A percentile compares a stretch with the other conserved stretches of the same genome.
phyloP scores from a whole-genome alignment of 2,329 filamentous ascomycete species.

The Apiospora phragmitis region DNA sequence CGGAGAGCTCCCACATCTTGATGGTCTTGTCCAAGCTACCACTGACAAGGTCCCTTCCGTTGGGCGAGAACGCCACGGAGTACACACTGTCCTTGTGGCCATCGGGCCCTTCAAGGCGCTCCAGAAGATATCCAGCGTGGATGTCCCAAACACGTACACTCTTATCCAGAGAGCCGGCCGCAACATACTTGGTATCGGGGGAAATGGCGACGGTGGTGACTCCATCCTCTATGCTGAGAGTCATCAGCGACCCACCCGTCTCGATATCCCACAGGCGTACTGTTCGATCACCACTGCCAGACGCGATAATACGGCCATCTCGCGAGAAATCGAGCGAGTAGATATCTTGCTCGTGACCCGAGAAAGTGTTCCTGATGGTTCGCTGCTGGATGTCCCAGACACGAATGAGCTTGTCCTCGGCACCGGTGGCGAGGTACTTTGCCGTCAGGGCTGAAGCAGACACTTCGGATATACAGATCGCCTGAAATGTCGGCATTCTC shows the following conservation, averaged over 20 bases:
- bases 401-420: constrained; percentile 95
- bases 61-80: constrained; percentile 92
- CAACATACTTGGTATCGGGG: constrained; percentile 90
- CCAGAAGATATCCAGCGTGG: constrained; percentile 78
- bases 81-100: constrained; percentile 98
- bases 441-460: constrained; percentile 97
- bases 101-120: constrained; percentile 87
- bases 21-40: constrained; percentile 97
- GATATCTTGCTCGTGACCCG: constrained; percentile 98
- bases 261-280: constrained; percentile 97
- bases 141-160: constrained; percentile 98
- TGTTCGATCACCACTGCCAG: constrained; percentile 90
- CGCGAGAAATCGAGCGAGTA: constrained; percentile 95
- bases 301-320: constrained; percentile 91
- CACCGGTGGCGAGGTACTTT: constrained; percentile 91
- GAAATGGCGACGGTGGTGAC: constrained; percentile 98
- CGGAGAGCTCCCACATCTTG: constrained; percentile 96
- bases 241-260: constrained; percentile 76
- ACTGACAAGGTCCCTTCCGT: constrained; percentile 88
- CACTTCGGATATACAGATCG: constrained; percentile 94
- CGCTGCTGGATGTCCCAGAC: constrained; percentile 91
- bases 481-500: constrained; percentile 83
- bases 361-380: constrained; percentile 87
- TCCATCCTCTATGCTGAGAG: constrained; percentile 90
- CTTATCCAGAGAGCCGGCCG: constrained; percentile 94